Evolutionary conservation across 441 rosid species (phyloP).

Genomic region (Bruguiera hainesii): DNA sequence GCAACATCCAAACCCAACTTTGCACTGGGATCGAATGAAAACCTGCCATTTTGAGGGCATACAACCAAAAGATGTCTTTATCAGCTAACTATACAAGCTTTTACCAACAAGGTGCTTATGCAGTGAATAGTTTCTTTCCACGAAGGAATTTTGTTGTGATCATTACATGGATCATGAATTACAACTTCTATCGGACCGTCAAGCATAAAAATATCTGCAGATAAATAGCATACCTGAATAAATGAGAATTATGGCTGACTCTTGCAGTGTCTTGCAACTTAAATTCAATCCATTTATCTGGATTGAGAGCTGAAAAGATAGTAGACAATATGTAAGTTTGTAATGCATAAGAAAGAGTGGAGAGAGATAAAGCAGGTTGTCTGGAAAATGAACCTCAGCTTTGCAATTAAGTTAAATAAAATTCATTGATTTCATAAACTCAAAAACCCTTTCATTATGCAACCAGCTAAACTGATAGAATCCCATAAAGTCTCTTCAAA

Average conservation of each 20-base stretch:
- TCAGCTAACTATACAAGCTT: not conserved
- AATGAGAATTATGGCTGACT: slow-evolving; percentile 85
- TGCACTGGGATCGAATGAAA: slow-evolving; percentile 79
- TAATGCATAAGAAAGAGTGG: not conserved
- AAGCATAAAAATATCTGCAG: slow-evolving; percentile 2
- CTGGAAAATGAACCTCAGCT: not conserved
- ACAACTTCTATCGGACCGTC: not conserved
- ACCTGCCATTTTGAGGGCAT: slow-evolving; percentile 46
- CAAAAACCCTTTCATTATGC: too few relatives aligned
- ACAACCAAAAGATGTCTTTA: slow-evolving; percentile 4
- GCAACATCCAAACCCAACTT: slow-evolving; percentile 88
- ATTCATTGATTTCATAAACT: too few relatives aligned
- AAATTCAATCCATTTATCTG: slow-evolving; percentile 95
- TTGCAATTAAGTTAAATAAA: too few relatives aligned
- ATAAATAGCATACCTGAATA: slow-evolving; percentile 60
- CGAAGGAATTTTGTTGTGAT: not conserved
- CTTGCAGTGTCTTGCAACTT: slow-evolving; percentile 92
- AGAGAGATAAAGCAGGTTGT: not conserved
- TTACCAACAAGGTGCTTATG: too few relatives aligned
- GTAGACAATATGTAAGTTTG: slow-evolving; percentile 14
- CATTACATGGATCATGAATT: not conserved
- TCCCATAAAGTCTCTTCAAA: not conserved
- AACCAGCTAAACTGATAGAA: slow-evolving; percentile 7
- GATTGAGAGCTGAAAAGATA: slow-evolving; percentile 63
- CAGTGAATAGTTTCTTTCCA: not conserved